Evolutionary conservation across 768 basidiomycete genomes (phyloP), one percentile per base, ranked within the genome.

Genomic region (Tylopilus cervinicoccineus): DNA sequence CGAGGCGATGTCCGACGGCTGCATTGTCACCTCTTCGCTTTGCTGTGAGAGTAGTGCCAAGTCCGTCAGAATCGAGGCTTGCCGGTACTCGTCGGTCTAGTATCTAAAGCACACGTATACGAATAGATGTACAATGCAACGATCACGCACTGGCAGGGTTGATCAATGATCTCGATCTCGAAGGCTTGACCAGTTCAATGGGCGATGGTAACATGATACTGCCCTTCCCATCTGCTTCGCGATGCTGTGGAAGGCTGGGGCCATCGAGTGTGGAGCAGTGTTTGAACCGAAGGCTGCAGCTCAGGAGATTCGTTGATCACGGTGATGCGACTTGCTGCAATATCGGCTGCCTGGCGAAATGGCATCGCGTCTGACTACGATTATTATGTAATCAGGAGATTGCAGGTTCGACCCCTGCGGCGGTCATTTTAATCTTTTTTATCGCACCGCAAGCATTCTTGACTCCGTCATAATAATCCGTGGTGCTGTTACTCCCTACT

Each of bases 321-420:
- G 8, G 7, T 6, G 16, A 34, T 9, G 3, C 17, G 2, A 6
- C n/a, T 34, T 9, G 3, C 33, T 17, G 9, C 2, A 0, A 4
- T 6, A 12, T 24, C 49, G 84, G 84, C 83, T 81, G 84, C 81
- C 81, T 87, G 86, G 85, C 86, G 84, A 86, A 87, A 86, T 86
- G 86, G 86, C 84, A 88, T 86, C 86, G 85, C 86, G 85, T 87
- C 84, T 88, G 85, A 87, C 86, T 87, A 86, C 85, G 85, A 85
- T 20, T 6, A 19, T 17, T 9, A 34, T 6, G 52, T 59, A 54
- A 86, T 86, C 86, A 88, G 84, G 85, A 88, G 86, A 86, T 87
- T 87, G 85, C 83, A 88, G 84, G 86, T 88, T 88, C 85, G 84
- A 88, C 78, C 79, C 84, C 83, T 88, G 62, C 63, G 63, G 63